These are phyloP conservation scores for Massarina eburnea DNA, from an alignment of 2,329 filamentous ascomycete genomes.

Conservation along the genomic window DNA sequence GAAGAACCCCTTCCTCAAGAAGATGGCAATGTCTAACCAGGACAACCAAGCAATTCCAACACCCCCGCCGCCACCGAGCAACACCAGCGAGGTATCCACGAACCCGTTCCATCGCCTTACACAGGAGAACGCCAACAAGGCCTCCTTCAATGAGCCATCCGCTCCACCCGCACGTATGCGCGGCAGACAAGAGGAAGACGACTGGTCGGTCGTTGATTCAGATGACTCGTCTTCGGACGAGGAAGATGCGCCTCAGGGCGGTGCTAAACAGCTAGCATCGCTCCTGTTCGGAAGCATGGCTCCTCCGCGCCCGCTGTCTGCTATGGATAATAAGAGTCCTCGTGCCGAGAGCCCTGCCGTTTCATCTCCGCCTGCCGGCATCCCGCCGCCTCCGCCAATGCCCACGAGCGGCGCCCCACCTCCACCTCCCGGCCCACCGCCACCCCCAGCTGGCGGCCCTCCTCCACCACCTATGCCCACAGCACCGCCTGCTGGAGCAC, in stretches of 20 bases:
- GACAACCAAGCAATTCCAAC: conserved; percentile 48
- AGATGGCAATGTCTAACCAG: conserved; percentile 71
- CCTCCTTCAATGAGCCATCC: conserved; percentile 47
- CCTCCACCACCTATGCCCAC: conserved; percentile 49
- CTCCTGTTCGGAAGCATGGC: conserved; percentile 97
- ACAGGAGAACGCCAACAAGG: conserved; percentile 59
- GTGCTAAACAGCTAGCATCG: conserved; percentile 88
- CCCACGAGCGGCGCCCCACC: conserved; percentile 46
- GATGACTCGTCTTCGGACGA: conserved; percentile 69
- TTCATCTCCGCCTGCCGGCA: conserved; percentile 44
- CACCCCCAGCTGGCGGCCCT: conserved; percentile 40
- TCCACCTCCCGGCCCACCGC: conserved; percentile 54
- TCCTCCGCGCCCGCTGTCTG: conserved; percentile 83
- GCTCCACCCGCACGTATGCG: conserved; percentile 56
- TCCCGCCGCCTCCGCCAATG: conserved; percentile 56
- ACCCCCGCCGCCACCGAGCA: conserved; percentile 43
- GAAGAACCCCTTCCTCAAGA: conserved; percentile 93
- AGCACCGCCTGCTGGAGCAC: conserved; percentile 32
- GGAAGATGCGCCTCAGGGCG: conserved; percentile 76
- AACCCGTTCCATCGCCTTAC: conserved; percentile 94
- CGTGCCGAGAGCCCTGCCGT: conserved; percentile 46
- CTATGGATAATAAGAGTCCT: conserved; percentile 69
- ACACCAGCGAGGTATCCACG: conserved; percentile 61
- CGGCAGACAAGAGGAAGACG: conserved; percentile 65
- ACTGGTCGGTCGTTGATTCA: conserved; percentile 81